Evolutionary conservation across 164 flowering plant species (phyloP), one percentile per base, ranked within the genome.

Genomic region (Echeveria elegans): DNA sequence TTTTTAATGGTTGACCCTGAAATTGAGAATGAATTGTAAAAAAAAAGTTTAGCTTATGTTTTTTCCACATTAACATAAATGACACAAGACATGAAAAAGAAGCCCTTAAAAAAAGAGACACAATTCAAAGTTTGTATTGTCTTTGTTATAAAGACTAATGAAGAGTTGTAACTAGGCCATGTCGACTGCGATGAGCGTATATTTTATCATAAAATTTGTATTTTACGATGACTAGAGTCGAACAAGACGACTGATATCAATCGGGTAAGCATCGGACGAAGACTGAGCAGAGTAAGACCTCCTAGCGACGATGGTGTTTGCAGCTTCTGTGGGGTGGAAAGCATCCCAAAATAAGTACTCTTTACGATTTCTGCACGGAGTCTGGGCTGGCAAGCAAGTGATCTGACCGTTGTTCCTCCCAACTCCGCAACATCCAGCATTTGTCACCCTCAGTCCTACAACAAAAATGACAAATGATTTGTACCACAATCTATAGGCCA

Each of bases 321-420:
- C 73, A 58, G 53, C 69, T 66, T 66, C 73, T 2, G 65, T 32
- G 6, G 73, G 73, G 37, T 71, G 73, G 48, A 71, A 71, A 41
- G 73, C 73, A 29, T 71, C 73, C 73, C 73, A 71, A 45, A 71
- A 71, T 23, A 71, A 53, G 62, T 59, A 43, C 43, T 66, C 63
- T 18, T 21, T 68, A 64, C 86, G 69, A 50, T 78, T 70, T 8
- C 5, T 9, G 70, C 86, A 82, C 56, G 88, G 83, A 6, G 36
- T 63, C 43, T 66, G 64, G 24, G 29, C 9, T 4, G 78, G 82
- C 21, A 67, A 71, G 64, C 83, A 80, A 16, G 77, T 72, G 72
- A 29, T 62, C 32, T 62, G 64, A 21, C 64, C 78, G 81, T 59
- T 68, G 67, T 59, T 76, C 64, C 48, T 50, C 43, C 71, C 83